Percentiles rank a stretch among this genome's conserved stretches.
Evolutionary conservation across 2,329 filamentous ascomycete genomes (phyloP).

Genomic region (Aureobasidium sp.): DNA sequence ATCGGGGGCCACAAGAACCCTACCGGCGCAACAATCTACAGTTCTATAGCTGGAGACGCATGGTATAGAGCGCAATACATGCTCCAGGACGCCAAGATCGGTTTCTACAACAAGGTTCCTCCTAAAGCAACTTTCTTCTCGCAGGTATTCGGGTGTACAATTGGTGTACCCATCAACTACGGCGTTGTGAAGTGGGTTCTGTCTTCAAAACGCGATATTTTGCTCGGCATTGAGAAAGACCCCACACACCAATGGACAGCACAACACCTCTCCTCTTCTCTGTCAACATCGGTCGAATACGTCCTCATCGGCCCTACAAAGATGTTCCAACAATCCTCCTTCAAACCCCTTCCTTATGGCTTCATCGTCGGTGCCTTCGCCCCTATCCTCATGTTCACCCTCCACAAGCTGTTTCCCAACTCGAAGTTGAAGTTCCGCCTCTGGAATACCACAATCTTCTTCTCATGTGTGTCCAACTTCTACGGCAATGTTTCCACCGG

Average conservation of each 20-base stretch:
- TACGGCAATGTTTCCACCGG: conserved; percentile 56
- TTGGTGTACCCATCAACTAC: conserved; percentile 54
- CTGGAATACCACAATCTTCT: conserved; percentile 56
- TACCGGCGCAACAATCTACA: conserved; percentile 46
- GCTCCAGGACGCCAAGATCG: conserved; percentile 56
- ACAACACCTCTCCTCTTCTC: conserved; percentile 41
- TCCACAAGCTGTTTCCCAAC: conserved; percentile 46
- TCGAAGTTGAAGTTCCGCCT: conserved; percentile 47
- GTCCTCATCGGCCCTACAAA: conserved; percentile 47
- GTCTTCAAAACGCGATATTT: conserved; percentile 46
- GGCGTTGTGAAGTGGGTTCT: conserved; percentile 53
- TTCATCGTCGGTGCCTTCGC: conserved; percentile 43
- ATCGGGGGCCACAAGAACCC: conserved; percentile 46
- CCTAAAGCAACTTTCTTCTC: conserved; percentile 52
- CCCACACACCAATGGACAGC: conserved; percentile 55
- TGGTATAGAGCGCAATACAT: conserved; percentile 52
- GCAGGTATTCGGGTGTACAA: conserved; percentile 49
- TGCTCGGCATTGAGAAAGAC: conserved; percentile 43
- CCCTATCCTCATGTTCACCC: conserved; percentile 40
- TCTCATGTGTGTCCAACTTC: conserved; percentile 45
- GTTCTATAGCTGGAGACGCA: conserved; percentile 51
- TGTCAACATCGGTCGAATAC: conserved; percentile 52
- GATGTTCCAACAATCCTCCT: conserved; percentile 42
- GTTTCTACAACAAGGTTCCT: conserved; percentile 54
- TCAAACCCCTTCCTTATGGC: conserved; percentile 42